Base-by-base conservation (phyloP, 1,284 basidiomycete genomes). In the Cutaneotrichosporon dermatis region DNA sequence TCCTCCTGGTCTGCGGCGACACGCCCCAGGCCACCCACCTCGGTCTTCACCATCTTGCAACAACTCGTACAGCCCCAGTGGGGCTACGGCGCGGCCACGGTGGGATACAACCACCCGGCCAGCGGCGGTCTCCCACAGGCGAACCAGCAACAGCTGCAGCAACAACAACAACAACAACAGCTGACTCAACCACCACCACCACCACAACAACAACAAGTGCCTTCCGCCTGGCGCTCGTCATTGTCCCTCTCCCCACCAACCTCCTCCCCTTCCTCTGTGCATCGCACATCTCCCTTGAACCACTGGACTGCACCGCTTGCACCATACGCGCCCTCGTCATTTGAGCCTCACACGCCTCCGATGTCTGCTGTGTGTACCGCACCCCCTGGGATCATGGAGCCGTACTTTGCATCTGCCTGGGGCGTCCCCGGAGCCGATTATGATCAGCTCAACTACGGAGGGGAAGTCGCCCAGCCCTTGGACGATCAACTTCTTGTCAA, bases 221-320 rank as follows among this genome's bases (percentile, higher is more conserved):
- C 41, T 4, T 41, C 54, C 10, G 53, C 53, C 2, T 59, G 51
- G 51, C 58, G 62, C 35, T 57, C 60, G 6, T 64, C 62, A 44
- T 44, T 64, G 4, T 64, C 62, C 5, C 57, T 64, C 40, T 64
- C 62, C 0, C 59, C 62, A 6, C 59, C 62, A 9, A 45, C 57
- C 2, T 64, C 62, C 1, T 61, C 62, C 5, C 62, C 62, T 0
- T 55, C 57, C 6, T 61, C 62, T 4, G 35, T 41, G 5, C 48
- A 64, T 40, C 59, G 59, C 52, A 64, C 62, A 1, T 64, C 62
- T 1, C 62, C 62, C n/a, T 54, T 64, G 55, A 57, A 52, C 25
- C 25, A 25, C 34, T 64, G 62, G 62, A 44, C 56, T 13, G 16
- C 37, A 16, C 36, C 57, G 33, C 39, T 42, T 2, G 57, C 25